A percentile compares a stretch with the other conserved stretches of the same genome.
phyloP scores from a whole-genome alignment of 805 yeast genomes.

The Metschnikowia santaceciliae region DNA sequence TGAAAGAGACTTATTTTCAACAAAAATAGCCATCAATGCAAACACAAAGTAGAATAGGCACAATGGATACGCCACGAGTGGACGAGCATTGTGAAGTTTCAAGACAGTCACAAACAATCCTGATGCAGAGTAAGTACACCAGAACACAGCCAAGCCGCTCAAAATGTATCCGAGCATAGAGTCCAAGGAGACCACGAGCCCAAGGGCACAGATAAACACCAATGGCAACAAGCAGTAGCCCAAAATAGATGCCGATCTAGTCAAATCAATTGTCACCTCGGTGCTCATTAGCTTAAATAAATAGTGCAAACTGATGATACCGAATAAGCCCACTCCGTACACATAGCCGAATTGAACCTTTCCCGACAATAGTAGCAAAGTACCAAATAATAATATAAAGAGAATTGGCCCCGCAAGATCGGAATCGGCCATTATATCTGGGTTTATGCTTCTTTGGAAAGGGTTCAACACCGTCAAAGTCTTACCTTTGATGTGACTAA shows the following conservation, averaged over 20 bases:
- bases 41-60: slow-evolving; percentile 89
- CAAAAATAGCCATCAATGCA: slow-evolving; percentile 93
- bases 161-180: slow-evolving; percentile 68
- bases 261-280: slow-evolving; percentile 48
- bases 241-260: slow-evolving; percentile 81
- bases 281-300: slow-evolving; percentile 85
- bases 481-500: slow-evolving; percentile 77
- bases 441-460: slow-evolving; percentile 52
- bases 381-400: slow-evolving; percentile 83
- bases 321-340: slow-evolving; percentile 92
- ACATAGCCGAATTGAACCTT: slow-evolving; percentile 96
- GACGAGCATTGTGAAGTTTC: slow-evolving; percentile 79
- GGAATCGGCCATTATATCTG: slow-evolving; percentile 77
- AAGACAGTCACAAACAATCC: slow-evolving; percentile 87
- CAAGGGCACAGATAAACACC: slow-evolving; percentile 69
- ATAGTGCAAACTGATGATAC: slow-evolving; percentile 78
- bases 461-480: slow-evolving; percentile 87
- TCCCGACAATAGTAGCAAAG: slow-evolving; percentile 77
- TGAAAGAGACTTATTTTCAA: slow-evolving; percentile 28
- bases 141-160: slow-evolving; percentile 63
- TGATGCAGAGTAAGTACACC: slow-evolving; percentile 93
- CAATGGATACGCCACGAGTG: slow-evolving; percentile 89
- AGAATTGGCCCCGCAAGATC: slow-evolving; percentile 94
- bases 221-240: slow-evolving; percentile 93
- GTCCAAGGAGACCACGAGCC: slow-evolving; percentile 65